Evolutionary conservation across 1,284 basidiomycete species (phyloP).

Genomic region (Rhodotorula sp.): DNA sequence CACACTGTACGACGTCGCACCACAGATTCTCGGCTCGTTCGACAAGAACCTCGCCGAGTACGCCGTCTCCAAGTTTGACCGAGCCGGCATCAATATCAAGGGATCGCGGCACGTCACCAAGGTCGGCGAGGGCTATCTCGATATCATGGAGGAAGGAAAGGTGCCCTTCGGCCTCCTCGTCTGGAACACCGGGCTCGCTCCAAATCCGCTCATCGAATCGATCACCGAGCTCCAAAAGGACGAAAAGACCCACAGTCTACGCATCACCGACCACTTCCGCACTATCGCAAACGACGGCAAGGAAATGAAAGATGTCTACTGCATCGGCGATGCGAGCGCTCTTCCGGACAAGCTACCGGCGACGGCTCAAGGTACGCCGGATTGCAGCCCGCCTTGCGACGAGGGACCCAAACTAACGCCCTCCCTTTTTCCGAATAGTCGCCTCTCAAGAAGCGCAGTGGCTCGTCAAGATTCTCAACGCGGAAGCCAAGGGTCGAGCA

Average conservation of each 20-base stretch:
- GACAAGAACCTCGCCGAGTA: constrained; percentile 44
- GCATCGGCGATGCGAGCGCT: constrained; percentile 69
- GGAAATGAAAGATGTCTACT: constrained; percentile 42
- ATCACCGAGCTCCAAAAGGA: constrained; percentile 65
- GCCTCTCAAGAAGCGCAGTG: constrained; percentile 47
- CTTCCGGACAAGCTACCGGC: constrained; percentile 52
- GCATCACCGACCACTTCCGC: constrained; percentile 64
- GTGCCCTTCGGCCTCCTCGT: constrained; percentile 78
- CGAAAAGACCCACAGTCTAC: constrained; percentile 57
- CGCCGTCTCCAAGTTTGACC: constrained; percentile 44
- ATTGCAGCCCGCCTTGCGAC: neutral
- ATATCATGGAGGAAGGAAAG: constrained; percentile 43
- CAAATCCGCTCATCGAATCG: constrained; percentile 69
- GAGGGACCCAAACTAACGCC: too few relatives aligned
- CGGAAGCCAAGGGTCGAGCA: neutral
- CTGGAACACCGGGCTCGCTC: constrained; percentile 66
- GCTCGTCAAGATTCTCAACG: constrained; percentile 44
- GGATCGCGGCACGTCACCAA: constrained; percentile 32
- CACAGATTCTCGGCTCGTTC: constrained; percentile 45
- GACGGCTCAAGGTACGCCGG: constrained; percentile 46
- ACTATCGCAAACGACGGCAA: constrained; percentile 45
- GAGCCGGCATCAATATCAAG: constrained; percentile 33
- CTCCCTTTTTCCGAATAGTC: constrained; percentile 27
- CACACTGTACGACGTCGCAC: constrained; percentile 44
- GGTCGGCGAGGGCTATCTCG: constrained; percentile 35